Evolutionary conservation across 352 stramenopile genomes (phyloP), one percentile per base, ranked within the genome.

Genomic region (Phytophthora sojae): DNA sequence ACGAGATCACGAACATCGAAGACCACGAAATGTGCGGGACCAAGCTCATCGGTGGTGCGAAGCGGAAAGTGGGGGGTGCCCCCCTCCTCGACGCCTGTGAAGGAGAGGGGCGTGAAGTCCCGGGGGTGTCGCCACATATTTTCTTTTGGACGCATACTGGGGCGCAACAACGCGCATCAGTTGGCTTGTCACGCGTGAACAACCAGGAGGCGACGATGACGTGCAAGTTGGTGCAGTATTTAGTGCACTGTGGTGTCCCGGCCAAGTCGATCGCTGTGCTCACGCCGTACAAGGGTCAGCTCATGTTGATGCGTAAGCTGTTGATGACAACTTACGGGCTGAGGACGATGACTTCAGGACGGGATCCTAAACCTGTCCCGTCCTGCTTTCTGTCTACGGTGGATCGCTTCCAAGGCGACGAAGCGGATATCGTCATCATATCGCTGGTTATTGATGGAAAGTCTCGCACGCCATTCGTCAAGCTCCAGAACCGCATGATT

Each of bases 341-440:
- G 1, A 64, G 60, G 32, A 79, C 54, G n/a, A 71, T 66, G 42
- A 69, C 67, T 29, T 75, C 71, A 57, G 67, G 68, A 17, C 17
- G 53, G 17, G 65, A 81, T 21, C 50, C 67, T 9, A 65, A 64
- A 19, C 64, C 47, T 8, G 59, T 61, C 9, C 83, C 85, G 8
- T 78, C 83, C 32, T 93, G 86, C 37, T 80, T 80, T 25, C 47
- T 97, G 3, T 96, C 90, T 6, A 97, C 91, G 0, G 89, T 97
- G 6, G 91, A 97, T 73, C 78, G 90, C n/a, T 97, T 97, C 37
- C 90, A 97, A 76, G 91, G 91, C 17, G 91, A 97, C 52, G 91
- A 97, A 79, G 88, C 86, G 12, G 91, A 97, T 66, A 73, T 96
- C 37, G 85, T 97, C n/a, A 90, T 97, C 57, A 80, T 92, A 11